phyloP scores from a whole-genome alignment of 73 alveolate species.

The Paraurostyla sp. region DNA sequence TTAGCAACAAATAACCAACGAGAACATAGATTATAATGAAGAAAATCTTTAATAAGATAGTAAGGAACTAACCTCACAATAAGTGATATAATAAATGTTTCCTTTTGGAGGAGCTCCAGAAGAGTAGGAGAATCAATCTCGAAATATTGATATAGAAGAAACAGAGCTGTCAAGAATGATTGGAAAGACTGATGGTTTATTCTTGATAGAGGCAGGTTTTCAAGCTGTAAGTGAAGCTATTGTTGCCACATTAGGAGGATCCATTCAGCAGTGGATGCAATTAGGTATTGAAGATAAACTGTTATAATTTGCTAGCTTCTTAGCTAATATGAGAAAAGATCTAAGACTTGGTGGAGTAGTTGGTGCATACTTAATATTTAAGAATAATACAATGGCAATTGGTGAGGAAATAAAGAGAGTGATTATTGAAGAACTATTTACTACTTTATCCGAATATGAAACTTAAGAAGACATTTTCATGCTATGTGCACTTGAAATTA shows the following conservation, averaged over 20 bases:
- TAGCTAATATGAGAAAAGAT: conserved; percentile 47
- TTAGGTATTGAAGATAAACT: conserved; percentile 36
- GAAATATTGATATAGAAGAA: too few relatives aligned
- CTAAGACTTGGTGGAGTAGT: conserved; percentile 80
- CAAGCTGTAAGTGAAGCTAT: conserved; percentile 41
- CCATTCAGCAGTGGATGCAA: neutral
- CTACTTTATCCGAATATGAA: conserved; percentile 79
- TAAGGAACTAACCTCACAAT: neutral
- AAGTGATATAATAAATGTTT: conserved; percentile 30
- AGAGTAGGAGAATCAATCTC: conserved; percentile 1
- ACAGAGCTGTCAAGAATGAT: neutral
- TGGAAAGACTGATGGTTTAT: neutral
- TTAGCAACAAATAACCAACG: neutral
- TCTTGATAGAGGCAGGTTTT: conserved; percentile 52
- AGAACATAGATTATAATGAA: neutral
- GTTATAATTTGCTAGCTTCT: conserved; percentile 40
- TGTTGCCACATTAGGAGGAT: neutral
- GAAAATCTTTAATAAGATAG: neutral
- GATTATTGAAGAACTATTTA: conserved; percentile 69
- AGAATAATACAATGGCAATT: conserved; percentile 53
- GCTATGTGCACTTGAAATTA: conserved; percentile 77
- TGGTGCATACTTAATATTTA: conserved; percentile 74
- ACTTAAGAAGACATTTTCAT: conserved; percentile 82
- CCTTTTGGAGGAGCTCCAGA: neutral
- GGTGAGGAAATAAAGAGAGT: conserved; percentile 76